Evolutionary conservation across 495 filamentous ascomycete species (phyloP).

Genomic region (Podospora sp.): DNA sequence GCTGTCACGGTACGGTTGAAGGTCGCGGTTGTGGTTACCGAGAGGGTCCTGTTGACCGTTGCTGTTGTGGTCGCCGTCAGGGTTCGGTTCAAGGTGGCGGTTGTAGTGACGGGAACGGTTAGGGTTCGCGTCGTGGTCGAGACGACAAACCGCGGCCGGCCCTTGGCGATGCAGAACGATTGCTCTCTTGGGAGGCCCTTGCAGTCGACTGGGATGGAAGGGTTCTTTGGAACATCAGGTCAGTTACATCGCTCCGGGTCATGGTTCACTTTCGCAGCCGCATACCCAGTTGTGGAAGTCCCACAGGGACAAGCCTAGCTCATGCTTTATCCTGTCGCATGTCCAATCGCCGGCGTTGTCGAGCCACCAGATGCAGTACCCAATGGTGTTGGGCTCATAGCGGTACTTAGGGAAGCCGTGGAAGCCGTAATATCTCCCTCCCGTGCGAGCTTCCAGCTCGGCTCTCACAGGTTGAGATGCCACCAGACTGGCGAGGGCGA

Average conservation of each 20-base stretch:
- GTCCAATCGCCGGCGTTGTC: constrained; percentile 1
- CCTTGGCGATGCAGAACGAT: neutral
- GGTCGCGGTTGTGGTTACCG: neutral
- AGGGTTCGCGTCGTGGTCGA: neutral
- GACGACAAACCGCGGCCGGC: neutral
- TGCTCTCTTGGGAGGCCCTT: neutral
- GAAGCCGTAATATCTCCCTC: neutral
- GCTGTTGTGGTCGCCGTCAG: neutral
- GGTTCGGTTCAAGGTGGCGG: neutral
- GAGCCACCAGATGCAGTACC: constrained; percentile 2
- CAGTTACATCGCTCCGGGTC: neutral
- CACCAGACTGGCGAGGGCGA: neutral
- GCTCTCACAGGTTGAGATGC: neutral
- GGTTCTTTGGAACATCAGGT: neutral
- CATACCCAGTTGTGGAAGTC: neutral
- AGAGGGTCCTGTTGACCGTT: neutral
- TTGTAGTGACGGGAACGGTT: neutral
- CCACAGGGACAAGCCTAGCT: neutral
- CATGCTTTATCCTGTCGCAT: constrained; percentile 8
- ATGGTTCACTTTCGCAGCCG: too few species aligned
- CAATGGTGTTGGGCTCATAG: neutral
- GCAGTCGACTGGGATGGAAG: constrained; percentile 3
- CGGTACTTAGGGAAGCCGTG: constrained; percentile 5
- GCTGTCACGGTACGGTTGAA: constrained; percentile 4
- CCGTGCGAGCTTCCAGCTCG: neutral